These are phyloP conservation scores for Suillus brevipes DNA, from an alignment of 768 basidiomycete species.

Conservation along the genomic window DNA sequence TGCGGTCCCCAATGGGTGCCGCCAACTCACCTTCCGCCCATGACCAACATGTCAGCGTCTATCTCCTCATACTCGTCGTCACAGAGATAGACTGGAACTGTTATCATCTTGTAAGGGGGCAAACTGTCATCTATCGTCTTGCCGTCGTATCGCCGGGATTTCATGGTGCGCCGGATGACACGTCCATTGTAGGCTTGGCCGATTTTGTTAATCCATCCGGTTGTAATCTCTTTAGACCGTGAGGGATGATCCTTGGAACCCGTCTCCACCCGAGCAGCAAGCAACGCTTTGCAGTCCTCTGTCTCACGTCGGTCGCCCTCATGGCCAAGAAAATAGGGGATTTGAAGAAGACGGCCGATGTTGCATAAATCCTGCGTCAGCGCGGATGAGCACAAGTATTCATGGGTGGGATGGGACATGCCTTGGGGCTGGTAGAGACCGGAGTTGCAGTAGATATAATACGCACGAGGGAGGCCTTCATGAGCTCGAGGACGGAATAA, in stretches of 20 bases:
- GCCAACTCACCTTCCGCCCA: not conserved
- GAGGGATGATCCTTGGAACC: not conserved
- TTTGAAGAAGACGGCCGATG: slow-evolving; percentile 30
- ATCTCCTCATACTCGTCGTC: not conserved
- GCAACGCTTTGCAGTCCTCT: not conserved
- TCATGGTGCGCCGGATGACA: slow-evolving; percentile 1
- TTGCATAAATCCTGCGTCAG: slow-evolving; percentile 26
- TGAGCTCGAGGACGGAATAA: slow-evolving; percentile 14
- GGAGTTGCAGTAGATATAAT: slow-evolving; percentile 33
- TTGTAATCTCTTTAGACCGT: not conserved
- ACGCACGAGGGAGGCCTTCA: slow-evolving; percentile 6
- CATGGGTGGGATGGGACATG: slow-evolving; percentile 9
- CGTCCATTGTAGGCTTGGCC: not conserved
- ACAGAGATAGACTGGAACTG: not conserved
- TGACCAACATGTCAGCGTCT: not conserved
- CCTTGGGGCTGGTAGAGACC: slow-evolving; percentile 28
- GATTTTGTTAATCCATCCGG: not conserved
- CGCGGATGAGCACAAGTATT: too few relatives aligned
- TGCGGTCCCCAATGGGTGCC: not conserved
- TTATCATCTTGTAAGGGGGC: not conserved
- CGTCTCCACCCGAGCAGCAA: not conserved
- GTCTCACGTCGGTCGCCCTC: slow-evolving; percentile 23
- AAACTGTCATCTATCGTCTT: not conserved
- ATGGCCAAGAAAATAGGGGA: slow-evolving; percentile 25
- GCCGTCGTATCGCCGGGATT: not conserved